These are phyloP conservation scores for Trifolium repens DNA, from an alignment of 306 rosid species.

Conservation along the genomic window DNA sequence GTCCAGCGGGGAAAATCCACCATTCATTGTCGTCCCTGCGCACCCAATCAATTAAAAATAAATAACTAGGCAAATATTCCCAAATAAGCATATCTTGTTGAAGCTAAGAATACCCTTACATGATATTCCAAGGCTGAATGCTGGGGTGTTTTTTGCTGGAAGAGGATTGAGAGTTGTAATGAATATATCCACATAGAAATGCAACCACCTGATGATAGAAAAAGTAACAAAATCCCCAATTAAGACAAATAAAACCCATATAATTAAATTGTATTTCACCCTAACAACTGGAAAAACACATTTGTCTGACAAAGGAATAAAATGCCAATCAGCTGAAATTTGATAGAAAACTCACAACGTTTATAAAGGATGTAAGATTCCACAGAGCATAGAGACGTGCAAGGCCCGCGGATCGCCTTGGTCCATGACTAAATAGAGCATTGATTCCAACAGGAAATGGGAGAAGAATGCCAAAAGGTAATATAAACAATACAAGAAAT, in stretches of 20 bases:
- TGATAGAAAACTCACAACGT: constrained; percentile 72
- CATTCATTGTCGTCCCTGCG: constrained; percentile 98
- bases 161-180: constrained; percentile 68
- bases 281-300: background rate
- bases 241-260: background rate
- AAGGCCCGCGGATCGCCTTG: constrained; percentile 96
- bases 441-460: constrained; percentile 99
- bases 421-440: constrained; percentile 99
- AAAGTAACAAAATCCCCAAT: constrained; percentile 29
- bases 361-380: constrained; percentile 85
- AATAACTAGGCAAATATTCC: constrained; percentile 30
- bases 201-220: constrained; percentile 74
- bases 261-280: background rate
- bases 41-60: constrained; percentile 29
- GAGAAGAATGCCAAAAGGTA: constrained; percentile 93
- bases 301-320: background rate
- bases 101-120: constrained; percentile 59
- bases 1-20: constrained; percentile 90
- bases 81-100: constrained; percentile 5
- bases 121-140: constrained; percentile 88
- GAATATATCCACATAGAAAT: constrained; percentile 89
- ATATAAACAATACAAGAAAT: constrained; percentile 83
- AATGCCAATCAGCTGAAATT: constrained; percentile 36
- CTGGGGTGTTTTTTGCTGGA: constrained; percentile 62
- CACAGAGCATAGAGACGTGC: constrained; percentile 94